A percentile compares a stretch with the other conserved stretches of the same genome.
These are phyloP conservation scores for Aspergillus nomiae DNA, from an alignment of 2,329 filamentous ascomycete species.

Conservation along the genomic window DNA sequence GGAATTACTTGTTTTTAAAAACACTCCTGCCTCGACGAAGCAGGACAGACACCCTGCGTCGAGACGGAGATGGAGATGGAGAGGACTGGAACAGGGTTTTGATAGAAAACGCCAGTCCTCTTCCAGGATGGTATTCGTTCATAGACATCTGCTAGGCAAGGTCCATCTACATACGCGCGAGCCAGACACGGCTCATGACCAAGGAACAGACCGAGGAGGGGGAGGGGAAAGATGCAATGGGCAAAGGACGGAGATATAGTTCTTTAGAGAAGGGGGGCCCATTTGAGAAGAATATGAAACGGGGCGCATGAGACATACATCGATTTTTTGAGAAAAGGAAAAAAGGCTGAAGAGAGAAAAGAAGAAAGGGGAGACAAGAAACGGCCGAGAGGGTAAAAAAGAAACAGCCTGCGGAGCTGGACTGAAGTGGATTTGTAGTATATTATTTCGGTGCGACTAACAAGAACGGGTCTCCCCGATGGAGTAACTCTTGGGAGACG, in stretches of 20 bases:
- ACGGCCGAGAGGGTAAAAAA: constrained; percentile 11
- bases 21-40: constrained; percentile 39
- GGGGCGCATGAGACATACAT: constrained; percentile 22
- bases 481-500: constrained; percentile 6
- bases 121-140: constrained; percentile 34
- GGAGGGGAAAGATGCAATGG: constrained; percentile 10
- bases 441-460: constrained; percentile 20
- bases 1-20: constrained; percentile 36
- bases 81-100: constrained; percentile 37
- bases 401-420: constrained; percentile 21
- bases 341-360: constrained; percentile 8
- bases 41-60: constrained; percentile 33
- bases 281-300: constrained; percentile 28
- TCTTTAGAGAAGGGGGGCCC: constrained; percentile 15
- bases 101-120: constrained; percentile 33
- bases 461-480: constrained; percentile 24
- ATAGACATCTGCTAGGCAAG: constrained; percentile 37
- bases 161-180: constrained; percentile 28
- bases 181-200: constrained; percentile 26
- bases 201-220: constrained; percentile 9
- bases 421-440: constrained; percentile 22
- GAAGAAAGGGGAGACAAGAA: constrained; percentile 10
- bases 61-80: constrained; percentile 29
- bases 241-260: constrained; percentile 9
- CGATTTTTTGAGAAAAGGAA: constrained; percentile 5